A percentile compares a stretch with the other conserved stretches of the same genome.
phyloP scores from a whole-genome alignment of 169 alveolate species.

The Plasmodium gallinaceum region DNA sequence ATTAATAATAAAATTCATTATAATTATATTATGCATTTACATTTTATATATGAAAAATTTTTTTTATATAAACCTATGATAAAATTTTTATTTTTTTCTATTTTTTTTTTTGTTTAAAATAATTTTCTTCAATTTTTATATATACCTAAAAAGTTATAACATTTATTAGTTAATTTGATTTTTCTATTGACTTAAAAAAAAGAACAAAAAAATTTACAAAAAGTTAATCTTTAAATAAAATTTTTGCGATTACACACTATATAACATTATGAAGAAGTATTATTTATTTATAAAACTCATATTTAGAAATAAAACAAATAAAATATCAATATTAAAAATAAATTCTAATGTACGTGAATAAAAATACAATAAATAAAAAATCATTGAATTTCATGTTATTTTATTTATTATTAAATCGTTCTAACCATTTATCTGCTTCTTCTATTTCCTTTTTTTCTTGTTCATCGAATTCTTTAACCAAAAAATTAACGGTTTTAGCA shows the following conservation, averaged over 20 bases:
- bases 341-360: background rate
- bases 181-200: too few species aligned
- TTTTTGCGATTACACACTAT: background rate
- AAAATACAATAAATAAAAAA: background rate
- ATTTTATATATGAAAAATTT: too few species aligned
- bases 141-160: too few species aligned
- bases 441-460: constrained; percentile 63
- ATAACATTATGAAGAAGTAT: background rate
- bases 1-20: too few species aligned
- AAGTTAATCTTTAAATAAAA: background rate
- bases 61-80: too few species aligned
- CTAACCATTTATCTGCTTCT: constrained; percentile 75
- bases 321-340: background rate
- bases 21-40: too few species aligned
- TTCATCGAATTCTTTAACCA: constrained; percentile 44
- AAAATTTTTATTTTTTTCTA: too few species aligned
- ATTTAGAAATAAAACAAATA: background rate
- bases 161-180: too few species aligned
- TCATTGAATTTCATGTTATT: background rate
- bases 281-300: background rate
- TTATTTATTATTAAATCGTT: constrained; percentile 41
- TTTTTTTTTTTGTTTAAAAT: too few species aligned
- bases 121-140: too few species aligned
- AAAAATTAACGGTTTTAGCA: constrained; percentile 38
- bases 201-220: too few species aligned